Evolutionary conservation across 192 early-diverging fungal species (phyloP).

Genomic region (Dissophora globulifera): DNA sequence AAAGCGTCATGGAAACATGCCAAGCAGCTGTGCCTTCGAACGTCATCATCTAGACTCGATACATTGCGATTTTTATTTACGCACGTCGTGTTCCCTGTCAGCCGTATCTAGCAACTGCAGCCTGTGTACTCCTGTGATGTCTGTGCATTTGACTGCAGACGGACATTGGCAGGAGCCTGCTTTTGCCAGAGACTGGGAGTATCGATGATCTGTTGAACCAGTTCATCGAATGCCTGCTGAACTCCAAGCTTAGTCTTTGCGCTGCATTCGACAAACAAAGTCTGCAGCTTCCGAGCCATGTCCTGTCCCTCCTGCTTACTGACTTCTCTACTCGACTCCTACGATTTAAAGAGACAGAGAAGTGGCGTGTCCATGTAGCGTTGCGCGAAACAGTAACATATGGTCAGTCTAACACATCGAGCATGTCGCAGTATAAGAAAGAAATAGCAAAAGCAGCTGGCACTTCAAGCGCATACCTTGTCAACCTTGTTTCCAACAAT

Average conservation of each 20-base stretch:
- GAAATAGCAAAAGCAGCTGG: background rate
- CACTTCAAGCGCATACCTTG: slow-evolving; percentile 68
- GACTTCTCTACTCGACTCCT: slow-evolving; percentile 77
- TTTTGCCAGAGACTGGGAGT: slow-evolving; percentile 52
- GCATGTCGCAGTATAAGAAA: slow-evolving; percentile 6
- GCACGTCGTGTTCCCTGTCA: no score
- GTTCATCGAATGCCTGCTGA: slow-evolving; percentile 92
- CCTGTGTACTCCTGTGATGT: slow-evolving; percentile 29
- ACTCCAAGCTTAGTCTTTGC: slow-evolving; percentile 96
- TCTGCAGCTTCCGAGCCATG: slow-evolving; percentile 89
- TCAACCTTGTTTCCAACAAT: slow-evolving; percentile 99
- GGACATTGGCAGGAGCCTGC: slow-evolving; percentile 41
- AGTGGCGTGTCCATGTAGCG: no score
- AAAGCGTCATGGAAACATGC: slow-evolving; percentile 8
- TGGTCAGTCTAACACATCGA: slow-evolving; percentile 16
- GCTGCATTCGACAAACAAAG: slow-evolving; percentile 95
- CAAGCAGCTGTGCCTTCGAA: background rate
- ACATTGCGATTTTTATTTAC: no score
- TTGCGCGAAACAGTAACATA: no score
- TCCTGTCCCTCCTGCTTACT: slow-evolving; percentile 88
- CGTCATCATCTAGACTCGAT: background rate
- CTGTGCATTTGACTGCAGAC: slow-evolving; percentile 28
- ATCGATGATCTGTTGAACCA: slow-evolving; percentile 85
- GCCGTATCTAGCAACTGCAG: slow-evolving; percentile 27
- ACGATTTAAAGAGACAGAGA: no score